These are phyloP conservation scores for Piper longum DNA, from an alignment of 164 flowering plant species.

Conservation along the genomic window DNA sequence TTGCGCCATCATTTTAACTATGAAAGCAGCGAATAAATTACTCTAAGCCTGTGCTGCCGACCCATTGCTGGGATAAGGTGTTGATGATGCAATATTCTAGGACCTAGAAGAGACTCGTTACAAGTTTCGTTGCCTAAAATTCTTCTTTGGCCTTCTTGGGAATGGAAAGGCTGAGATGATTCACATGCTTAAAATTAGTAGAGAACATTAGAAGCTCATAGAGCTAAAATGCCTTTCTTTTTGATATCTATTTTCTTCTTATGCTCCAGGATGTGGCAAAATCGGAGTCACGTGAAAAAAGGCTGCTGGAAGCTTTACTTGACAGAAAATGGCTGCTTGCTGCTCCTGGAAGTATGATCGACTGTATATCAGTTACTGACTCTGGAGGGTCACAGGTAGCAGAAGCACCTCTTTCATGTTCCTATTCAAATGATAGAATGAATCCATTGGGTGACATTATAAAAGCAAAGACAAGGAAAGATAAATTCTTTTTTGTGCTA, in stretches of 20 bases:
- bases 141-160: neutral
- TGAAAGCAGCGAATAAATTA: too few species aligned
- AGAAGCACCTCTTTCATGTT: conserved; percentile 10
- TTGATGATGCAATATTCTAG: too few species aligned
- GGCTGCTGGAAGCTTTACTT: conserved; percentile 36
- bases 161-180: neutral
- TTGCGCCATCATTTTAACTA: too few species aligned
- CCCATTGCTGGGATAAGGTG: too few species aligned
- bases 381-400: conserved; percentile 9
- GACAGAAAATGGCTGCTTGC: conserved; percentile 64
- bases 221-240: neutral
- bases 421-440: conserved; percentile 25
- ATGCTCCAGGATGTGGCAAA: neutral
- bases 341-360: conserved; percentile 52
- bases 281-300: conserved; percentile 17
- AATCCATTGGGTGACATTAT: conserved; percentile 34
- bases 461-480: conserved; percentile 11
- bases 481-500: conserved; percentile 49
- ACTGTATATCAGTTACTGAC: conserved; percentile 33
- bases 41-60: too few species aligned
- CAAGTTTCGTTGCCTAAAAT: neutral
- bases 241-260: neutral
- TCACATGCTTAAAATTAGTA: neutral
- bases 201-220: neutral
- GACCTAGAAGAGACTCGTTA: too few species aligned